Percentiles rank a stretch among this genome's conserved stretches.
Evolutionary conservation across 208 protist species (phyloP).

Genomic region (Wallacemonas sp.): DNA sequence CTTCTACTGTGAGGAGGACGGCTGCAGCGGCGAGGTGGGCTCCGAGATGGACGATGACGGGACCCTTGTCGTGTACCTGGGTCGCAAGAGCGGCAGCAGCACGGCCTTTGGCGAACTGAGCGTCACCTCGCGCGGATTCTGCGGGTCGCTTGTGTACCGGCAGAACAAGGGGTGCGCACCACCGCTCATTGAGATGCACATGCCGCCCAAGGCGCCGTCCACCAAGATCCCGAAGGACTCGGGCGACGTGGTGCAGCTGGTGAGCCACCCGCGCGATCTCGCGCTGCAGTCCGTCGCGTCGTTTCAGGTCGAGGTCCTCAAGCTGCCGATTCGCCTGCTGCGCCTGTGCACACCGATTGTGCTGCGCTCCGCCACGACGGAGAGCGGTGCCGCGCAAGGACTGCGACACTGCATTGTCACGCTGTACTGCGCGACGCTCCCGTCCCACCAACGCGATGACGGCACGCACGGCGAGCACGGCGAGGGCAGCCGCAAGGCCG

Average conservation of each 20-base stretch:
- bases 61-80: conserved; percentile 72
- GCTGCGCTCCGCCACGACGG: background rate
- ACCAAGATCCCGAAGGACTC: conserved; percentile 10
- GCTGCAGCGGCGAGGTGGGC: conserved; percentile 71
- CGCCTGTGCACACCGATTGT: conserved; percentile 5
- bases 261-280: conserved; percentile 11
- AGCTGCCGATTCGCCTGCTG: conserved; percentile 12
- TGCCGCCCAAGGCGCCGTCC: conserved; percentile 2
- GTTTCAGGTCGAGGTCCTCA: conserved; percentile 28
- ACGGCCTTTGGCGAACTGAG: conserved; percentile 72
- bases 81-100: conserved; percentile 77
- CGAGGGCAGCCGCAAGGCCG: background rate
- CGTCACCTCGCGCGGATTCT: conserved; percentile 74
- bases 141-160: conserved; percentile 85
- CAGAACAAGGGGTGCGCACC: conserved; percentile 61
- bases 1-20: conserved; percentile 84
- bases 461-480: background rate
- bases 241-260: conserved; percentile 5
- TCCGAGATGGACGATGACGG: conserved; percentile 82
- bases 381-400: background rate
- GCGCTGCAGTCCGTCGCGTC: background rate
- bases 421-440: background rate
- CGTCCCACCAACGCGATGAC: conserved; percentile 3
- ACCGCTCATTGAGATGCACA: conserved; percentile 48
- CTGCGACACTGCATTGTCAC: conserved; percentile 15